Evolutionary conservation across 2,329 filamentous ascomycete genomes (phyloP).

Genomic region (Diaporthe sp.): DNA sequence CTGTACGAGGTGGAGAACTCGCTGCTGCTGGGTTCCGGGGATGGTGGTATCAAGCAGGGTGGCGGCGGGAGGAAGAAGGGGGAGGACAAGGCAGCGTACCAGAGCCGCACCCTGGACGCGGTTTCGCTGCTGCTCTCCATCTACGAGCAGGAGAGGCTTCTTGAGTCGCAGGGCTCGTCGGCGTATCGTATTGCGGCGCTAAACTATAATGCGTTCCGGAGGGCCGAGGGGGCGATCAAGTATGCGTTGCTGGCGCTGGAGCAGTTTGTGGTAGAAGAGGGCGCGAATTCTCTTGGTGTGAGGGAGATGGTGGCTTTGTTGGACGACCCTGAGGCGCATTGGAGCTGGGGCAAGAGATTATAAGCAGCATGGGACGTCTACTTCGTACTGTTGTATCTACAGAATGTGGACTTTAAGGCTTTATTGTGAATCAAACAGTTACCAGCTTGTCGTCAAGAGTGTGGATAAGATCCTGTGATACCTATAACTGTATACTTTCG

Average conservation of each 20-base stretch:
- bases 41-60: background rate
- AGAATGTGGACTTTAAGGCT: no score
- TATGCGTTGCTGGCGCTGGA: constrained; percentile 54
- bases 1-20: constrained; percentile 51
- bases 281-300: constrained; percentile 50
- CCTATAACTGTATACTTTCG: no score
- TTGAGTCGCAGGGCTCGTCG: constrained; percentile 54
- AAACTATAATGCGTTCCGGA: constrained; percentile 53
- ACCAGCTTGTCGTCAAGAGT: no score
- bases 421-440: no score
- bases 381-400: no score
- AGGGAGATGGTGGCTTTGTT: constrained; percentile 51
- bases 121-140: constrained; percentile 52
- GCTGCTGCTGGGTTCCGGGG: constrained; percentile 22
- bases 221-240: constrained; percentile 47
- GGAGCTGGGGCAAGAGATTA: constrained; percentile 32
- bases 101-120: constrained; percentile 43
- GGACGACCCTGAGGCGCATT: constrained; percentile 45
- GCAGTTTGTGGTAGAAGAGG: constrained; percentile 54
- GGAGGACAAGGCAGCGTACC: constrained; percentile 28
- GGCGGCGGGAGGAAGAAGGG: background rate
- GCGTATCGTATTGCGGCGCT: constrained; percentile 57
- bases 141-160: constrained; percentile 53
- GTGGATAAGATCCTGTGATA: no score
- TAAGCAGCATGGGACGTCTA: background rate